These are phyloP conservation scores for Chlorella sorokiniana DNA, from an alignment of 139 green algal species.

Conservation along the genomic window DNA sequence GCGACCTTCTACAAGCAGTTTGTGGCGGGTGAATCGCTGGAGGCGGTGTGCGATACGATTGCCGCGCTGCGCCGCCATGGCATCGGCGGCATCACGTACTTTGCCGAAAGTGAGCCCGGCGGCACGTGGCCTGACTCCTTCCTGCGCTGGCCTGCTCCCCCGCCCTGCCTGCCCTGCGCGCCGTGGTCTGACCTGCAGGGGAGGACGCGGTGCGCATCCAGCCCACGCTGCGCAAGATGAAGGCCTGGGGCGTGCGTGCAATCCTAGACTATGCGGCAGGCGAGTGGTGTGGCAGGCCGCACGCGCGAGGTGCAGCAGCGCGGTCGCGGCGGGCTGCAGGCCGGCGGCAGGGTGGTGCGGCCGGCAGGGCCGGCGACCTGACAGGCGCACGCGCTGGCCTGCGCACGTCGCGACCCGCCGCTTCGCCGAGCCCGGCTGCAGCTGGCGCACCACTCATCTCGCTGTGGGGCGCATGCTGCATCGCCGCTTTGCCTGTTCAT, in stretches of 20 bases:
- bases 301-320: too few species aligned
- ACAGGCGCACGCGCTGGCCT: neutral
- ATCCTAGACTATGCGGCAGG: conserved; percentile 70
- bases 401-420: too few species aligned
- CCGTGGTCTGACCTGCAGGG: conserved; percentile 43
- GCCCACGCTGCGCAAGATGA: conserved; percentile 54
- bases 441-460: neutral
- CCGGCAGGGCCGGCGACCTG: neutral
- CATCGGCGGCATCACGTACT: neutral
- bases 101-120: neutral
- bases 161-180: neutral
- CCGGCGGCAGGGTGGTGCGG: too few species aligned
- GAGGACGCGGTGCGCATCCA: conserved; percentile 60
- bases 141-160: neutral
- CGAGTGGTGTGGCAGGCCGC: too few species aligned
- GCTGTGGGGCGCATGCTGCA: too few species aligned
- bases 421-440: too few species aligned
- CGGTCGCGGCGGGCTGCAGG: too few species aligned
- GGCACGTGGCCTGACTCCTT: neutral
- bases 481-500: too few species aligned
- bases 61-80: neutral
- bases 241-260: conserved; percentile 45
- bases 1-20: conserved; percentile 89
- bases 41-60: neutral
- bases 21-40: conserved; percentile 64